Evolutionary conservation across 2,329 filamentous ascomycete genomes (phyloP), one percentile per base, ranked within the genome.

Genomic region (Dactylonectria macrodidyma): DNA sequence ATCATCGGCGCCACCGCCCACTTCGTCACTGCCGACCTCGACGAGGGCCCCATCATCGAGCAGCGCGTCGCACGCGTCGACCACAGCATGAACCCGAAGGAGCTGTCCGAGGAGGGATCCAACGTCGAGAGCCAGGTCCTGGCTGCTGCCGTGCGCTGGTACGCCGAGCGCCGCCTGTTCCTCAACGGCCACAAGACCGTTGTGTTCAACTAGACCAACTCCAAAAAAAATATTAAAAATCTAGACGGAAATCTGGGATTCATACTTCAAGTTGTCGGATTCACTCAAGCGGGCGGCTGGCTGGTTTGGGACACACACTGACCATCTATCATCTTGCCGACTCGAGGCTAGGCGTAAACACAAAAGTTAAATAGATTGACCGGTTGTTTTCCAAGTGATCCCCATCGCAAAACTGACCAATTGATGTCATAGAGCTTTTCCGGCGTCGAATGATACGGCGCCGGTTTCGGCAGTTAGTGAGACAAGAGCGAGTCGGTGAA

Each of bases 41-140:
- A 96, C 77, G 93, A 96, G 84, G 93, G 93, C 2, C 93, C 93
- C 11, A 96, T 96, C 74, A 96, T 96, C 74, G 93, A 95, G 87
- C 93, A 96, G 87, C 88, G 93, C 62, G 90, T 95, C 61, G 88
- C 91, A 6, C 85, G 93, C 16, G 93, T 95, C 30, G 91, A 94
- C 78, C 93, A 96, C 81, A 88, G 86, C 72, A 89, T 95, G 89
- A 91, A 88, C 75, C 87, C 93, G 19, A 93, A 93, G 84, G 90
- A 92, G 78, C 81, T 95, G 77, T 92, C 93, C 2, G 91, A 93
- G 75, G 92, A 95, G 79, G 93, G 93, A 12, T 93, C 91, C 74
- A 95, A 94, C 72, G 92, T 95, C 10, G 93, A 96, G 86, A 94
- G 91, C 78, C 92, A 94, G 81, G 93, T 95, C 7, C 82, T 96